Conservation (phyloP, 768 basidiomycete genomes). For the Pleurotus cornucopiae region DNA sequence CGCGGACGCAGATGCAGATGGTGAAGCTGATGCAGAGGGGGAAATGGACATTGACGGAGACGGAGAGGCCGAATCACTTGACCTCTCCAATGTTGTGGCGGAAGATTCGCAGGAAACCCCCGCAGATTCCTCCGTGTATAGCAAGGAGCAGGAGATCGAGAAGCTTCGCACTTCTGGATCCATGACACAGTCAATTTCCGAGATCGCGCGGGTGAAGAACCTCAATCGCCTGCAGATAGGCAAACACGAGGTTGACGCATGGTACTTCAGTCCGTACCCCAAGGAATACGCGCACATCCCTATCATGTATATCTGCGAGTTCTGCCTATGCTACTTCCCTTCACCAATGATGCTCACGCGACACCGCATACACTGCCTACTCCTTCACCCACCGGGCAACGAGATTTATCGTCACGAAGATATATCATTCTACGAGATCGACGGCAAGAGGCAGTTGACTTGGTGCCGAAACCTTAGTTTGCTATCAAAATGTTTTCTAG, state of each 20-base stretch:
- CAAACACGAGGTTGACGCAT: slow-evolving; percentile 95
- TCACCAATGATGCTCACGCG: slow-evolving; percentile 88
- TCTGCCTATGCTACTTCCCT: slow-evolving; percentile 91
- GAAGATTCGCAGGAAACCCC: slow-evolving; percentile 36
- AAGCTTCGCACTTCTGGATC: slow-evolving; percentile 96
- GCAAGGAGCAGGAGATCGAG: slow-evolving; percentile 98
- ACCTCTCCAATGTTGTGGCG: slow-evolving; percentile 47
- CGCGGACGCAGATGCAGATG: slow-evolving; percentile 49
- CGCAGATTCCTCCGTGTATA: slow-evolving; percentile 62
- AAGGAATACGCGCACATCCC: slow-evolving; percentile 97
- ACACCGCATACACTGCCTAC: slow-evolving; percentile 86
- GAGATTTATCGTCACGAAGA: slow-evolving; percentile 99
- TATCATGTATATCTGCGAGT: slow-evolving; percentile 96
- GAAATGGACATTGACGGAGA: slow-evolving; percentile 78
- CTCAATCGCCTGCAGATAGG: slow-evolving; percentile 96
- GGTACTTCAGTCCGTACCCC: slow-evolving; percentile 99
- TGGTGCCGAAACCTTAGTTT: slow-evolving; percentile 98
- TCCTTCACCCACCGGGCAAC: slow-evolving; percentile 95
- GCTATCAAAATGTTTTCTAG: slow-evolving; percentile 96
- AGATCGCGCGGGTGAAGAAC: slow-evolving; percentile 98
- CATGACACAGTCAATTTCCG: slow-evolving; percentile 98
- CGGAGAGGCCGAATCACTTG: slow-evolving; percentile 65
- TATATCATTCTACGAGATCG: slow-evolving; percentile 97
- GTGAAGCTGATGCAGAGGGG: slow-evolving; percentile 57
- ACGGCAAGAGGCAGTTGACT: slow-evolving; percentile 91